Evolutionary conservation across 1,139 yeast species (phyloP), one percentile per base, ranked within the genome.

Genomic region (Pneumocystis canis): DNA sequence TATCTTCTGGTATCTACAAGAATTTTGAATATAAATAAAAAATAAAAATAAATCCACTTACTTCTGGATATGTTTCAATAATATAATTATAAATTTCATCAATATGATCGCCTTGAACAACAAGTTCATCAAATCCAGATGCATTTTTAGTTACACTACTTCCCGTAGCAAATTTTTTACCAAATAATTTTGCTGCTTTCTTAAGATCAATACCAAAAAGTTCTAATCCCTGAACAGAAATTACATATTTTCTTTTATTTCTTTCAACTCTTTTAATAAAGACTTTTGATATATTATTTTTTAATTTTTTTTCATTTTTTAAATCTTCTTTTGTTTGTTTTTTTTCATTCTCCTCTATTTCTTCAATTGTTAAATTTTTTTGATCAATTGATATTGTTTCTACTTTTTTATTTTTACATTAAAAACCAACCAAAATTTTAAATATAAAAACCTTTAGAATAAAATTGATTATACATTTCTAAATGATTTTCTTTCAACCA

Each of bases 141-240:
- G 85, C 92, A 67, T 85, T 86, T 76, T 90, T 90, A 7, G 90
- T 84, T n/a, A 90, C 96, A 58, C 94, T 84, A 32, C 97, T 94
- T 60, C 98, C 98, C 2, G 97, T 90, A 30, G 98, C 98, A 73
- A 90, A 92, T 73, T 88, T 89, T 56, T 94, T 85, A 0, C 97
- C 95, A 75, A 92, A 89, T 0, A 89, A 84, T 78, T 92, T 92
- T 59, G 96, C 87, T 68, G 89, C 79, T 72, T 89, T 89, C 78
- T 92, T 92, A 80, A 88, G 80, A 72, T 90, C 97, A 66, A 89
- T 82, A 16, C 72, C 92, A 73, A 89, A 86, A 60, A 89, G 89
- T 72, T 90, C 97, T 67, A 90, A 79, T 30, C 97, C 97, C 20
- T 87, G 80, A 63, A 90, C 85, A 39, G 95, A 87, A 64, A 89